These are phyloP conservation scores for Saccharomycopsis hybrid DNA, from an alignment of 1,139 yeast species.

Conservation along the genomic window DNA sequence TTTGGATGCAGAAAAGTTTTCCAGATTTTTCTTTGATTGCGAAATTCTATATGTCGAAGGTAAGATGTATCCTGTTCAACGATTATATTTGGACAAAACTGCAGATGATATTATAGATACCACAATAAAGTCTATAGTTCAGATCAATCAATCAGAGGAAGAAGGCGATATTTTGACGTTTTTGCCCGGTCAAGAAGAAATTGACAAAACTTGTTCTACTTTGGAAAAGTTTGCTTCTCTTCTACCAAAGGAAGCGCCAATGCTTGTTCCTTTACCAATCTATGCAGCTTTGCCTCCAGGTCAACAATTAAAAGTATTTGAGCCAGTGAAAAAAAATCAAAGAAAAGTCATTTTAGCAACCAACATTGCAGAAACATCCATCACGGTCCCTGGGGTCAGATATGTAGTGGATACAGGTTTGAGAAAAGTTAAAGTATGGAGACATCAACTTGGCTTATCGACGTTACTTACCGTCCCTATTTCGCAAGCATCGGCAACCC, in stretches of 20 bases:
- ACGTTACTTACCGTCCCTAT: slow-evolving; percentile 87
- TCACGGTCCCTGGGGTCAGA: slow-evolving; percentile 92
- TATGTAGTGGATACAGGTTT: slow-evolving; percentile 91
- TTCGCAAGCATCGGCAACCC: slow-evolving; percentile 91
- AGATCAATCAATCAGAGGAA: slow-evolving; percentile 70
- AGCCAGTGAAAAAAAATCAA: slow-evolving; percentile 48
- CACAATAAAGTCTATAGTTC: slow-evolving; percentile 66
- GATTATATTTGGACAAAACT: slow-evolving; percentile 52
- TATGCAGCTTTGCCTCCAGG: slow-evolving; percentile 90
- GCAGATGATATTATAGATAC: slow-evolving; percentile 83
- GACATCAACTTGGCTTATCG: slow-evolving; percentile 85
- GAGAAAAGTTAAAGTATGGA: slow-evolving; percentile 90
- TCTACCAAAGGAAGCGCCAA: slow-evolving; percentile 70
- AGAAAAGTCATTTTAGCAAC: slow-evolving; percentile 80
- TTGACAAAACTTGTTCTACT: slow-evolving; percentile 72
- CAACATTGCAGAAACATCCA: slow-evolving; percentile 94
- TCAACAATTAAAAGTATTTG: slow-evolving; percentile 74
- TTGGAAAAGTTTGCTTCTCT: slow-evolving; percentile 56
- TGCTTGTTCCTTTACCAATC: slow-evolving; percentile 70
- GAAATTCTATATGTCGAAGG: slow-evolving; percentile 87
- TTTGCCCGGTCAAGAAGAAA: slow-evolving; percentile 95
- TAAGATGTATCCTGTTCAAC: slow-evolving; percentile 76
- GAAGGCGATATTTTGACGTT: slow-evolving; percentile 88
- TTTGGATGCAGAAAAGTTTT: slow-evolving; percentile 84
- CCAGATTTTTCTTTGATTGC: slow-evolving; percentile 68